Percentiles rank a stretch among this genome's conserved stretches.
phyloP scores from a whole-genome alignment of 108 stramenopile genomes.

The Nitzschia putrida region DNA sequence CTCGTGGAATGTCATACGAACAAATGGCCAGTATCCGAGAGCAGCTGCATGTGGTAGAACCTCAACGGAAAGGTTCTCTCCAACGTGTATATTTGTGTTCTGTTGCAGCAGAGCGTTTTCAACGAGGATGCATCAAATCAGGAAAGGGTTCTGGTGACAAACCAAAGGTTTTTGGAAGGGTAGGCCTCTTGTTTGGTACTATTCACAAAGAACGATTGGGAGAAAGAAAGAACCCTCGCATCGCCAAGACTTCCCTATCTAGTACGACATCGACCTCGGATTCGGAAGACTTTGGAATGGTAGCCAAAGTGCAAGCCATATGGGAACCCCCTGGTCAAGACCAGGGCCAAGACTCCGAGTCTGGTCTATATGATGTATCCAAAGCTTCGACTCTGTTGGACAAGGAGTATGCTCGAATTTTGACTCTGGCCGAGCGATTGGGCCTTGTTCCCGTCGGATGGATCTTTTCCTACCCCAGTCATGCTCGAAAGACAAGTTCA shows the following conservation, averaged over 20 bases:
- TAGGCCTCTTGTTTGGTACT: constrained; percentile 76
- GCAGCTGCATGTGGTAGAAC: constrained; percentile 73
- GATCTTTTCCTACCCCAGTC: constrained; percentile 78
- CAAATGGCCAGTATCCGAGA: constrained; percentile 63
- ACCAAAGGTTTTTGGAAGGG: constrained; percentile 29
- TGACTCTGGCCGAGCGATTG: constrained; percentile 58
- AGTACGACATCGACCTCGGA: constrained; percentile 46
- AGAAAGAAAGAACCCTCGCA: constrained; percentile 28
- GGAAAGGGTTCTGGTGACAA: constrained; percentile 5
- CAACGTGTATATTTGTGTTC: constrained; percentile 78
- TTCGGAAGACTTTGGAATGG: constrained; percentile 62
- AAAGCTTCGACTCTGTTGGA: no score
- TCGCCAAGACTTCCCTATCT: constrained; percentile 74
- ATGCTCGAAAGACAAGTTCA: constrained; percentile 39
- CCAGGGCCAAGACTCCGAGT: background rate
- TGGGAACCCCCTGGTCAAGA: constrained; percentile 67
- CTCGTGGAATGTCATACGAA: constrained; percentile 54
- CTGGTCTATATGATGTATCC: background rate
- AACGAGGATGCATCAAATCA: constrained; percentile 46
- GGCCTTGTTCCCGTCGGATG: constrained; percentile 78
- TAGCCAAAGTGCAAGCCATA: constrained; percentile 83
- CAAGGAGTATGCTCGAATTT: constrained; percentile 34
- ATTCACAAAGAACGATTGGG: constrained; percentile 71
- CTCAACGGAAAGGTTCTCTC: constrained; percentile 66
- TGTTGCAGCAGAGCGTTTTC: constrained; percentile 72